Evolutionary conservation across 176 grass and related monocot species (phyloP), one percentile per base, ranked within the genome.

Genomic region (Urochloa ruziziensis): DNA sequence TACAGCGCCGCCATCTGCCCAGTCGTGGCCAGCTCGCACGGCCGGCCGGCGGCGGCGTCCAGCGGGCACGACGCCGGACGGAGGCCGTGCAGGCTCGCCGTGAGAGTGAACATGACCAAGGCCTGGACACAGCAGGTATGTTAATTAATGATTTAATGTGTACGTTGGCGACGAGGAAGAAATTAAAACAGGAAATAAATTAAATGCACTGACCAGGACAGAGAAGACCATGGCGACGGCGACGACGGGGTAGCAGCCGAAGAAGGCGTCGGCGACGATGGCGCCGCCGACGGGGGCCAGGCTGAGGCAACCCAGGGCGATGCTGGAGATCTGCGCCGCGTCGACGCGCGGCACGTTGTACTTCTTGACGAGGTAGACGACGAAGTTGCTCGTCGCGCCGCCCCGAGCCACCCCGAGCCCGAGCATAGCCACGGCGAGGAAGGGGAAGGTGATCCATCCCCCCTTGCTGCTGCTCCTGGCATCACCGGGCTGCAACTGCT

Each of bases 371-470:
- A 97, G 53, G 68, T 92, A 97, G 24, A 97, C 92, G 0, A 91
- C 77, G 25, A 92, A n/a, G 90, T 97, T 97, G 61, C 44, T 54
- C n/a, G 1, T 68, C 1, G 83, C 89, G 14, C 94, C 94, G 24
- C 25, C 67, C 4, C 17, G 0, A 5, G 79, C 85, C 48, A 94
- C 2, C 57, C 84, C 77, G 0, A 89, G 28, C 39, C 75, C 73
- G 10, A 92, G 35, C 49, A 90, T 86, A 42, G 85, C 83, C 70
- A 82, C 90, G 84, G 77, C 36, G 2, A 97, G 37, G 83, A 94
- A 97, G 67, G 94, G 88, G 81, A 92, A 91, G 8, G 94, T 91
- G 83, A 89, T 91, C 94, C 94, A 94, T 23, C 94, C 92, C 0
- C 92, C 94, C 62, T 66, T 57, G 2, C 52, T 54, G 4, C 2